phyloP scores from a whole-genome alignment of 2,329 filamentous ascomycete genomes.

The Pseudogymnoascus sp. region DNA sequence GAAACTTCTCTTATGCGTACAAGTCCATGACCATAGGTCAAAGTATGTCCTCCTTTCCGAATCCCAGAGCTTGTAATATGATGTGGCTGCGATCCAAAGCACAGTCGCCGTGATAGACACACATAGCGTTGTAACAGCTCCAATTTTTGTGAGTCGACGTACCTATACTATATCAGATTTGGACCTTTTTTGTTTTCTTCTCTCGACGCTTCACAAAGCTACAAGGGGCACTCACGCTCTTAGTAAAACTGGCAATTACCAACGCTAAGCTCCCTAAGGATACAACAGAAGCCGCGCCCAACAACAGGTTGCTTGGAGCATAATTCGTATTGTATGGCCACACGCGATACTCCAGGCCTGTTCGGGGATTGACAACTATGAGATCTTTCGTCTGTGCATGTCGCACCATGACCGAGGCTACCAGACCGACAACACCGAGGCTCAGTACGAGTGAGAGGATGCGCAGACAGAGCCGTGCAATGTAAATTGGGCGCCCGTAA shows the following conservation, averaged over 20 bases:
- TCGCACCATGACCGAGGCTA: neutral
- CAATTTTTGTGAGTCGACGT: neutral
- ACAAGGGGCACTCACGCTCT: neutral
- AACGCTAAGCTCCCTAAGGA: neutral
- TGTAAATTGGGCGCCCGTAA: neutral
- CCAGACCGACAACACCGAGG: neutral
- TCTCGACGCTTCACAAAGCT: neutral
- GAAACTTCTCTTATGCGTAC: neutral
- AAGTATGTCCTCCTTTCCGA: slow-evolving; percentile 1
- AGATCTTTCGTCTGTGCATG: neutral
- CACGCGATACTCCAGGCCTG: neutral
- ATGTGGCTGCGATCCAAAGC: neutral
- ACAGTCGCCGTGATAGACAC: neutral
- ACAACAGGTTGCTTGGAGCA: neutral
- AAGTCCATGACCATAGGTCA: neutral
- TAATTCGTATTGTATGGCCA: neutral
- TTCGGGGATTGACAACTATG: neutral
- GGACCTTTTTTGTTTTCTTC: neutral
- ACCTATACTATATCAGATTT: neutral
- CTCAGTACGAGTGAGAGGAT: neutral
- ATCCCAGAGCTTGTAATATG: slow-evolving; percentile 2
- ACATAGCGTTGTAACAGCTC: neutral
- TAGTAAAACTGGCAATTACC: neutral
- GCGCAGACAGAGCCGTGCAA: neutral
- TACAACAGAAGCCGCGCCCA: neutral